Conservation (phyloP, 108 stramenopile species). For the Skeletonema potamos region DNA sequence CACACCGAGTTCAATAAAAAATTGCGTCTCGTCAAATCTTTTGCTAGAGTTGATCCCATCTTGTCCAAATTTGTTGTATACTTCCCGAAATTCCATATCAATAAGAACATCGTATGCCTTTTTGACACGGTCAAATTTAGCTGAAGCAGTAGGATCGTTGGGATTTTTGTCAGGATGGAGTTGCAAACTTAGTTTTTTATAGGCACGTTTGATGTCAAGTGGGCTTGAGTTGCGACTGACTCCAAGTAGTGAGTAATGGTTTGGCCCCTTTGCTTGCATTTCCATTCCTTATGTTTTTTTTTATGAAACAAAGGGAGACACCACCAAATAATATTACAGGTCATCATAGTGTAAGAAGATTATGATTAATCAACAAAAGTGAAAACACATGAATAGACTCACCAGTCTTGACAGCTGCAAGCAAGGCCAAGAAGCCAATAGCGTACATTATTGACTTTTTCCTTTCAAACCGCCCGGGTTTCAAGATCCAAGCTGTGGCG, state of each 20-base stretch:
- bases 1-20: constrained; percentile 87
- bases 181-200: constrained; percentile 91
- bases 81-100: constrained; percentile 93
- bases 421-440: constrained; percentile 88
- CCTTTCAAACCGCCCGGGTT: constrained; percentile 92
- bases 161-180: constrained; percentile 98
- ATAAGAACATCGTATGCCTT: constrained; percentile 94
- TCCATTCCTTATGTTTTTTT: constrained; percentile 61
- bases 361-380: neutral
- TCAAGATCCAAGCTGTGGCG: constrained; percentile 94
- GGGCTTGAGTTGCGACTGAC: constrained; percentile 85
- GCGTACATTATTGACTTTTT: constrained; percentile 93
- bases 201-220: constrained; percentile 95
- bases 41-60: constrained; percentile 89
- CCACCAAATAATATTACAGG: neutral
- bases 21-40: constrained; percentile 81
- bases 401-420: constrained; percentile 93
- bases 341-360: neutral
- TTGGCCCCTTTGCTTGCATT: constrained; percentile 87
- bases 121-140: constrained; percentile 89
- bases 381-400: constrained; percentile 18
- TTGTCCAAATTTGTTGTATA: constrained; percentile 97
- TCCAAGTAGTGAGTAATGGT: constrained; percentile 84
- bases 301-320: neutral
- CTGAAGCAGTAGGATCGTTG: constrained; percentile 82